A percentile compares a stretch with the other conserved stretches of the same genome.
These are phyloP conservation scores for Cymbidium sinense DNA, from an alignment of 106 monocot genomes.

Conservation along the genomic window DNA sequence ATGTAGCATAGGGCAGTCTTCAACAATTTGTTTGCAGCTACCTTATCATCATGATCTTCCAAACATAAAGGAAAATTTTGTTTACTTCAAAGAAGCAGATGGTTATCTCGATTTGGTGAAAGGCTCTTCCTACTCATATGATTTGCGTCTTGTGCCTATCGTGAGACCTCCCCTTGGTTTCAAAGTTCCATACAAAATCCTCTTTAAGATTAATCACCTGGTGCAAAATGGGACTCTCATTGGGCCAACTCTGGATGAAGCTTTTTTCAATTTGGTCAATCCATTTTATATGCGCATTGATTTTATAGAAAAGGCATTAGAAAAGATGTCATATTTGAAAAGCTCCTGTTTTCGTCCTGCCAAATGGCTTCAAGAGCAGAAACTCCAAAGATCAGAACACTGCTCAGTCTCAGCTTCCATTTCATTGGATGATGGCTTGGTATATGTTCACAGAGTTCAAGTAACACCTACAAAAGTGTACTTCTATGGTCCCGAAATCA, in stretches of 20 bases:
- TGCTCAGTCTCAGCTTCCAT: conserved; percentile 24
- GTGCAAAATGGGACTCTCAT: conserved; percentile 84
- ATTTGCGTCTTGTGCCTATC: conserved; percentile 59
- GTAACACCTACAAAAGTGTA: conserved; percentile 81
- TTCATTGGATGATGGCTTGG: conserved; percentile 62
- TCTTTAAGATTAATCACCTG: conserved; percentile 81
- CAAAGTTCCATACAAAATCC: conserved; percentile 50
- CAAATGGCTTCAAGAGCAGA: conserved; percentile 42
- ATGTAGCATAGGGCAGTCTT: conserved; percentile 70
- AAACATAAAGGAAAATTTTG: conserved; percentile 45
- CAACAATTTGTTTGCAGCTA: conserved; percentile 66
- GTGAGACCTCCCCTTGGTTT: conserved; percentile 33
- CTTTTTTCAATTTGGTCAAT: conserved; percentile 38
- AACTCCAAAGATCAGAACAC: conserved; percentile 14
- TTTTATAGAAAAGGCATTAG: conserved; percentile 58
- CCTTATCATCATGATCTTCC: conserved; percentile 30
- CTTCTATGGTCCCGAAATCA: conserved; percentile 73
- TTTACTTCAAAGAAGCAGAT: conserved; percentile 36
- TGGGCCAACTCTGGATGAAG: conserved; percentile 60
- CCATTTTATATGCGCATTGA: conserved; percentile 20
- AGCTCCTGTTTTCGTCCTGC: conserved; percentile 50
- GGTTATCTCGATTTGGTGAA: conserved; percentile 22
- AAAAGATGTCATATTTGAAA: conserved; percentile 53
- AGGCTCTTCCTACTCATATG: conserved; percentile 39
- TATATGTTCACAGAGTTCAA: conserved; percentile 73